phyloP scores from a whole-genome alignment of 1,284 basidiomycete species.

The Paramarasmius palmivorus region DNA sequence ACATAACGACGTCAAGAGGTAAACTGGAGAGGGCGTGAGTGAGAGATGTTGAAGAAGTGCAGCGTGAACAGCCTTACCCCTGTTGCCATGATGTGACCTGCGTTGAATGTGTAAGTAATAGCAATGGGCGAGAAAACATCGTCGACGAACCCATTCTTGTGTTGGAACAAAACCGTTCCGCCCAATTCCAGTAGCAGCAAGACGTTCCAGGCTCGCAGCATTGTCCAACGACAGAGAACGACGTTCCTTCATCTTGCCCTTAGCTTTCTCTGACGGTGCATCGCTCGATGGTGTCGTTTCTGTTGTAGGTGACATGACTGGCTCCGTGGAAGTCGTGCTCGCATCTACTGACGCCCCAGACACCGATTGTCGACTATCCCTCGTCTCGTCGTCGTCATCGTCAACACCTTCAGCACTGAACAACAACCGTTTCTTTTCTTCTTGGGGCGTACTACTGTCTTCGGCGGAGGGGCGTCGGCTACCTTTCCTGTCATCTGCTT shows the following conservation, averaged over 20 bases:
- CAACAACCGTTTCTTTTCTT: slow-evolving; percentile 65
- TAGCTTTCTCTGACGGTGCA: slow-evolving; percentile 74
- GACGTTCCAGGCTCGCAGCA: slow-evolving; percentile 57
- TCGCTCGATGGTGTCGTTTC: slow-evolving; percentile 29
- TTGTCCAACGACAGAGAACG: slow-evolving; percentile 63
- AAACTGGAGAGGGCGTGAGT: slow-evolving; percentile 44
- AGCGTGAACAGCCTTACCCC: slow-evolving; percentile 52
- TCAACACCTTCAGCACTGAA: slow-evolving; percentile 42
- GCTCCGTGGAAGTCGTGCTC: slow-evolving; percentile 21
- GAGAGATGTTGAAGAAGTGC: slow-evolving; percentile 1
- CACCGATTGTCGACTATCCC: slow-evolving; percentile 3
- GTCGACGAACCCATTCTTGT: slow-evolving; percentile 83
- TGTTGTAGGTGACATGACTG: slow-evolving; percentile 44
- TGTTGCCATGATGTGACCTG: slow-evolving; percentile 86
- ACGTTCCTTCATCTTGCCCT: slow-evolving; percentile 83
- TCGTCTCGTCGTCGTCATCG: slow-evolving; percentile 15
- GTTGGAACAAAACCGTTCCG: slow-evolving; percentile 91
- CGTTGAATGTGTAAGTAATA: slow-evolving; percentile 2
- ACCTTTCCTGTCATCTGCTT: slow-evolving; percentile 39
- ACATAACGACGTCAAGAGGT: slow-evolving; percentile 83
- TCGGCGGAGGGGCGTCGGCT: slow-evolving; percentile 33
- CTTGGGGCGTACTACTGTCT: slow-evolving; percentile 38
- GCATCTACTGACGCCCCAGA: slow-evolving; percentile 19
- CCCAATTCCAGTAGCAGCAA: slow-evolving; percentile 69
- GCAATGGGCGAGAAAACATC: not conserved